Evolutionary conservation across 2,329 filamentous ascomycete species (phyloP).

Genomic region (Ceratocystis albifundus): DNA sequence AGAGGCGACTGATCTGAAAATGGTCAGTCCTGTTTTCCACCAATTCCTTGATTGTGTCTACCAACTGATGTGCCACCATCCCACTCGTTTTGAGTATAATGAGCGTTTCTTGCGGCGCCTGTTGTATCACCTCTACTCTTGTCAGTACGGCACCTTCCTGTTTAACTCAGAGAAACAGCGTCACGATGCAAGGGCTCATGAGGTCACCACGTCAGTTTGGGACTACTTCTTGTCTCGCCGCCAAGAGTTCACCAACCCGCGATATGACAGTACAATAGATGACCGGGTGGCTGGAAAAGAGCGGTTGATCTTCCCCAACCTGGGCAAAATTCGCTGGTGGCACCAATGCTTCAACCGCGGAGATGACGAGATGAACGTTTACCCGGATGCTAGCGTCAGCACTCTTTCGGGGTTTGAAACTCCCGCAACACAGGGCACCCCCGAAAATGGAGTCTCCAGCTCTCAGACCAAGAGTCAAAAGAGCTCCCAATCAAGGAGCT

Average conservation of each 20-base stretch:
- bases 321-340: constrained; percentile 86
- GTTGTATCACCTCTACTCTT: constrained; percentile 88
- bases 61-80: constrained; percentile 75
- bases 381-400: constrained; percentile 35
- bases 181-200: constrained; percentile 52
- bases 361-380: constrained; percentile 85
- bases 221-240: constrained; percentile 80
- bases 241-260: constrained; percentile 68
- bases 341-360: constrained; percentile 72
- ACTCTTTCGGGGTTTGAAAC: constrained; percentile 9
- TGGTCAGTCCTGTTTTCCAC: constrained; percentile 92
- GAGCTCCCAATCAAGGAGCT: background rate
- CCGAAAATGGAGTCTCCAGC: constrained; percentile 31
- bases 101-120: constrained; percentile 82
- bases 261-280: constrained; percentile 64
- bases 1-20: constrained; percentile 69
- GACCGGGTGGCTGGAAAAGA: constrained; percentile 71
- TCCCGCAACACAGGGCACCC: background rate
- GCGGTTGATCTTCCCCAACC: constrained; percentile 67
- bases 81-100: constrained; percentile 88
- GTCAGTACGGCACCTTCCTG: constrained; percentile 92
- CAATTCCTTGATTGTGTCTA: constrained; percentile 94
- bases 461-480: constrained; percentile 24
- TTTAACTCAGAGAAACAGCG: constrained; percentile 92
- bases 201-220: constrained; percentile 81